Conservation (phyloP, 495 filamentous ascomycete species). For the Penicillium desertorum region DNA sequence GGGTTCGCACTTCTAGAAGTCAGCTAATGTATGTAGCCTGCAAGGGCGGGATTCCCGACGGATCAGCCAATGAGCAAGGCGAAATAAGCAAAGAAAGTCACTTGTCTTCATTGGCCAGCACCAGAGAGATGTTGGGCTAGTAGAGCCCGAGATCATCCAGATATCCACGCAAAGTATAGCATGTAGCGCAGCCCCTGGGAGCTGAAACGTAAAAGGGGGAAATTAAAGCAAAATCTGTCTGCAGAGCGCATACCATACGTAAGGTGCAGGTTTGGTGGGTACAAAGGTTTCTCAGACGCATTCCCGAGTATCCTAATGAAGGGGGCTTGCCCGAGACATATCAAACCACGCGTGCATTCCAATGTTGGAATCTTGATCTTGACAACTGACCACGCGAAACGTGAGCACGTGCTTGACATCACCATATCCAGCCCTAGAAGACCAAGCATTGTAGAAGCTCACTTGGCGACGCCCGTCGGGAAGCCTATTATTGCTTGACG, state of each 20-base stretch:
- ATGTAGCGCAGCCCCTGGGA: background rate
- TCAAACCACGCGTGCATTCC: background rate
- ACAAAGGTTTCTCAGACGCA: background rate
- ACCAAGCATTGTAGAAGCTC: conserved; percentile 17
- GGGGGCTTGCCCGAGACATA: background rate
- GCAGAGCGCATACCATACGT: background rate
- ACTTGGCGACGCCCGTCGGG: conserved; percentile 13
- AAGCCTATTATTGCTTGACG: conserved; percentile 2
- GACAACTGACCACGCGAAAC: conserved; percentile 6
- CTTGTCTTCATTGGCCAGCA: too few species aligned
- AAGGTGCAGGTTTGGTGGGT: background rate
- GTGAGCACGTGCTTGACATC: conserved; percentile 7
- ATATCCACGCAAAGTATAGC: conserved; percentile 3
- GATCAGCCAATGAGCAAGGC: background rate
- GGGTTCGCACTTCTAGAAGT: background rate
- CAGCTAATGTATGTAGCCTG: background rate
- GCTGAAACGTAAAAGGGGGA: background rate
- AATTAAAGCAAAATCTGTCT: background rate
- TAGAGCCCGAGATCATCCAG: background rate
- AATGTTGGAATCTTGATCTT: background rate
- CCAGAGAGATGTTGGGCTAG: background rate
- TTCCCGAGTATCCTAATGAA: background rate
- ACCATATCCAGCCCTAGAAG: too few species aligned
- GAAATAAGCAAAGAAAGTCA: background rate
- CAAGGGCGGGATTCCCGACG: background rate